A percentile compares a stretch with the other conserved stretches of the same genome.
Conservation (phyloP, 177 flowering plant genomes). For the Vitis hybrid region DNA sequence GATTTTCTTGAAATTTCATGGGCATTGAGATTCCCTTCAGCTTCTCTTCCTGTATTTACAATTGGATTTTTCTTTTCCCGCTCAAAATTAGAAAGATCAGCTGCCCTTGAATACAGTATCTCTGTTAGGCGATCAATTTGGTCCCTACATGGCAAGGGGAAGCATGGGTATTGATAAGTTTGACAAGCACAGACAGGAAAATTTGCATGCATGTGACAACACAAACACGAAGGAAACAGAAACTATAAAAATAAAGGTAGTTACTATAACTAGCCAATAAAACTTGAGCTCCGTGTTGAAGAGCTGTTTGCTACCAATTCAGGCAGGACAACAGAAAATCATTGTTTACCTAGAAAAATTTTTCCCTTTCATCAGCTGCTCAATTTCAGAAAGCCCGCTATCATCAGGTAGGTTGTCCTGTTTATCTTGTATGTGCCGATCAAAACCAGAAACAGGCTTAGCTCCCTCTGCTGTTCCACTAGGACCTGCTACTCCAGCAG, state of each 20-base stretch:
- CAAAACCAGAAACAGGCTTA: constrained; percentile 13
- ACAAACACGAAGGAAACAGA: background rate
- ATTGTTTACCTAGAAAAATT: constrained; percentile 54
- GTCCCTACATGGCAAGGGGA: constrained; percentile 46
- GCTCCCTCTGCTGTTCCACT: constrained; percentile 16
- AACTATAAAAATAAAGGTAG: no score
- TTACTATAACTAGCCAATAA: no score
- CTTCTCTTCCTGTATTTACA: constrained; percentile 21
- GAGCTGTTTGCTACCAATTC: background rate
- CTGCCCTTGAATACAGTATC: constrained; percentile 57
- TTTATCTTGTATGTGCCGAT: constrained; percentile 23
- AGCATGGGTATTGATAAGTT: background rate
- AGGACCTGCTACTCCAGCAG: constrained; percentile 29
- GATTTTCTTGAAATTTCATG: constrained; percentile 22
- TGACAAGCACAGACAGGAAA: background rate
- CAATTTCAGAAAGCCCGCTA: constrained; percentile 50
- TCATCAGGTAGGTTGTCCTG: constrained; percentile 17
- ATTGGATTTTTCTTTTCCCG: constrained; percentile 18
- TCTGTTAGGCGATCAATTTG: constrained; percentile 57
- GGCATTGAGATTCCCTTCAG: constrained; percentile 12
- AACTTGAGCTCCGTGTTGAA: background rate
- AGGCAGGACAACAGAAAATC: constrained; percentile 6
- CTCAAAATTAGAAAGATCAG: constrained; percentile 34
- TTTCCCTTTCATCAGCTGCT: constrained; percentile 56
- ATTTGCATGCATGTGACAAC: background rate